Evolutionary conservation across 345 rosid species (phyloP).

Genomic region (Noccaea bulbosa): DNA sequence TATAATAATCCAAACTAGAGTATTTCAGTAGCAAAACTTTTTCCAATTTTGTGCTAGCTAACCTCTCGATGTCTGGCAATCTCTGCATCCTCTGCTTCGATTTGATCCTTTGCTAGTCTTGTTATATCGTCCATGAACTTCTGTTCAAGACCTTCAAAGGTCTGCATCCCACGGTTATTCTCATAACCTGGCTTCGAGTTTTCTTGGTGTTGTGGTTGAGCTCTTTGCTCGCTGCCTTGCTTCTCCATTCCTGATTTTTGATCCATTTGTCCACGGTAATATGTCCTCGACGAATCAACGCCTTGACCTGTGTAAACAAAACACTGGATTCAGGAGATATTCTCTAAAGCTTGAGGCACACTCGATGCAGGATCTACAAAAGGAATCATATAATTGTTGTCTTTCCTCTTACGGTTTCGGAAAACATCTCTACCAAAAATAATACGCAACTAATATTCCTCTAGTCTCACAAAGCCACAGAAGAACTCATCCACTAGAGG

Average conservation of each 20-base stretch:
- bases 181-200: slow-evolving; percentile 58
- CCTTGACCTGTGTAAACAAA: slow-evolving; percentile 65
- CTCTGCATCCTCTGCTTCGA: slow-evolving; percentile 83
- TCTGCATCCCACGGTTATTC: slow-evolving; percentile 49
- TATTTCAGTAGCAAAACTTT: slow-evolving; percentile 15
- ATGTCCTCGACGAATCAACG: slow-evolving; percentile 63
- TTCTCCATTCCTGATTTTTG: slow-evolving; percentile 53
- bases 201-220: slow-evolving; percentile 60
- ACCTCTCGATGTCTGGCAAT: slow-evolving; percentile 86
- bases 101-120: slow-evolving; percentile 73
- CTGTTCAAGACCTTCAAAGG: slow-evolving; percentile 72
- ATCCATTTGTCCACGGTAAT: slow-evolving; percentile 68
- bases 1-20: slow-evolving; percentile 1
- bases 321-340: slow-evolving; percentile 24
- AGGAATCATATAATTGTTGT: background rate
- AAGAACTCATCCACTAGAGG: background rate
- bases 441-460: background rate
- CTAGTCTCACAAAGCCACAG: background rate
- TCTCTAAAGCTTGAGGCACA: slow-evolving; percentile 9
- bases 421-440: background rate
- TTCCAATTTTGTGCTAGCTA: slow-evolving; percentile 20
- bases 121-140: slow-evolving; percentile 70
- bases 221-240: slow-evolving; percentile 57
- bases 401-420: background rate
- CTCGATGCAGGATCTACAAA: slow-evolving; percentile 10